Conservation (phyloP, 768 basidiomycete genomes). For the Pleurotus salmoneostramineus region DNA sequence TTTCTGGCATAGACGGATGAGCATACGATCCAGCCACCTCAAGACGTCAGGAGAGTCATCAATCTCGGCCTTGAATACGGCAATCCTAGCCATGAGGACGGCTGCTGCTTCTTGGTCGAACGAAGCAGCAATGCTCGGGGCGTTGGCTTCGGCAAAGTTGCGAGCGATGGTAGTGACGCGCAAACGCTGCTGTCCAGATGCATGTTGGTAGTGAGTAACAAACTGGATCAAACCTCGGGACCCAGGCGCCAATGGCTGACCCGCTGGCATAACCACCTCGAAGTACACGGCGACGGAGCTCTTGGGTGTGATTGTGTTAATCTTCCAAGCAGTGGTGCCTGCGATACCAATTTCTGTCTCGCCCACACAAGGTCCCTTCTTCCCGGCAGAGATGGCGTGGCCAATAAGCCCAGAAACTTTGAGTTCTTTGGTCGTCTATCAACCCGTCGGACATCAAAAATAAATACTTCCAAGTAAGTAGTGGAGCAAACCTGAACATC, state of each 20-base stretch:
- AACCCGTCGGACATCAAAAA: slow-evolving; percentile 4
- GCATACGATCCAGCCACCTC: slow-evolving; percentile 97
- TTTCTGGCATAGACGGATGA: slow-evolving; percentile 97
- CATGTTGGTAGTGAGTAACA: slow-evolving; percentile 97
- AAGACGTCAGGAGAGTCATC: slow-evolving; percentile 97
- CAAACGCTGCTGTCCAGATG: slow-evolving; percentile 90
- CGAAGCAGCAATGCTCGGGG: slow-evolving; percentile 85
- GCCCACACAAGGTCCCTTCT: slow-evolving; percentile 94
- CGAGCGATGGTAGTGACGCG: slow-evolving; percentile 98
- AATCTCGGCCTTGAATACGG: slow-evolving; percentile 98
- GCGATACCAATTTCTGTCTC: slow-evolving; percentile 99
- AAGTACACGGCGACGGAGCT: slow-evolving; percentile 94
- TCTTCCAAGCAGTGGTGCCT: slow-evolving; percentile 97
- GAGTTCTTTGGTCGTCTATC: slow-evolving; percentile 94
- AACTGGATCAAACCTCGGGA: slow-evolving; percentile 96
- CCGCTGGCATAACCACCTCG: slow-evolving; percentile 96
- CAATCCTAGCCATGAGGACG: slow-evolving; percentile 97
- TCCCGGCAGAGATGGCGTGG: slow-evolving; percentile 95
- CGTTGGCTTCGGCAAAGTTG: slow-evolving; percentile 97
- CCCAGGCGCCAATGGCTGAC: slow-evolving; percentile 84
- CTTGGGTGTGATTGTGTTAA: slow-evolving; percentile 84
- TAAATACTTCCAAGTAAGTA: background rate
- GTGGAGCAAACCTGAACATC: slow-evolving; percentile 76
- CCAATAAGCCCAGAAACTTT: slow-evolving; percentile 98
- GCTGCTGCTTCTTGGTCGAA: slow-evolving; percentile 99